phyloP scores from a whole-genome alignment of 306 rosid genomes.

The Alnus glutinosa region DNA sequence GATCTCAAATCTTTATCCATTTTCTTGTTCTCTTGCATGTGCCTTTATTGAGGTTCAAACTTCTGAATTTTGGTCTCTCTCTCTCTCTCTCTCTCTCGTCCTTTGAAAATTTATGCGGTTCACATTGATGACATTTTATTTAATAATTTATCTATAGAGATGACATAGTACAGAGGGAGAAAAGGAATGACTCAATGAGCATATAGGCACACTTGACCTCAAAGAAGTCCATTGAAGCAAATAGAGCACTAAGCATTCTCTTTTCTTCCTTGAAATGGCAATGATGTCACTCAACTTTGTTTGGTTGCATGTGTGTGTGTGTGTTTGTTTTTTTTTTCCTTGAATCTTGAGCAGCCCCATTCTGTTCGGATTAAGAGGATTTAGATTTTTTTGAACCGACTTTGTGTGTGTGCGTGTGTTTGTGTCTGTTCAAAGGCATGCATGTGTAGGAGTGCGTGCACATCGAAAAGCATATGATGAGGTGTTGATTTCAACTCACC shows the following conservation, averaged over 20 bases:
- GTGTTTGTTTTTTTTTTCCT: background rate
- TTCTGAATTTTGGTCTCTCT: constrained; percentile 13
- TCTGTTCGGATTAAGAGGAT: background rate
- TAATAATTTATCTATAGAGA: background rate
- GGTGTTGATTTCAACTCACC: background rate
- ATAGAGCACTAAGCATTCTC: background rate
- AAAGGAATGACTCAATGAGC: background rate
- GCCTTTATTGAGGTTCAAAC: constrained; percentile 21
- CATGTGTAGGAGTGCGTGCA: too few relatives aligned
- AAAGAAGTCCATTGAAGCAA: background rate
- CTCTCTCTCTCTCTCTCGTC: background rate
- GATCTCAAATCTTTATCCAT: constrained; percentile 17
- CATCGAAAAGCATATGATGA: background rate
- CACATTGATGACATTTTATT: background rate
- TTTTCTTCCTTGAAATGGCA: background rate
- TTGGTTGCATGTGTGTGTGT: background rate
- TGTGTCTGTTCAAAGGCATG: background rate
- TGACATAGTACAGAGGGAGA: background rate
- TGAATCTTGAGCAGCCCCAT: background rate
- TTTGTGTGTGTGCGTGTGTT: background rate
- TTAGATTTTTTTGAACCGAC: background rate
- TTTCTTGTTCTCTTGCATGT: constrained; percentile 1
- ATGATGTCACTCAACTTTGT: background rate
- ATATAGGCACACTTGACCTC: background rate
- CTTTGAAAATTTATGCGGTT: constrained; percentile 4